These are phyloP conservation scores for Ophiostoma montium DNA, from an alignment of 2,329 filamentous ascomycete genomes.

Conservation along the genomic window DNA sequence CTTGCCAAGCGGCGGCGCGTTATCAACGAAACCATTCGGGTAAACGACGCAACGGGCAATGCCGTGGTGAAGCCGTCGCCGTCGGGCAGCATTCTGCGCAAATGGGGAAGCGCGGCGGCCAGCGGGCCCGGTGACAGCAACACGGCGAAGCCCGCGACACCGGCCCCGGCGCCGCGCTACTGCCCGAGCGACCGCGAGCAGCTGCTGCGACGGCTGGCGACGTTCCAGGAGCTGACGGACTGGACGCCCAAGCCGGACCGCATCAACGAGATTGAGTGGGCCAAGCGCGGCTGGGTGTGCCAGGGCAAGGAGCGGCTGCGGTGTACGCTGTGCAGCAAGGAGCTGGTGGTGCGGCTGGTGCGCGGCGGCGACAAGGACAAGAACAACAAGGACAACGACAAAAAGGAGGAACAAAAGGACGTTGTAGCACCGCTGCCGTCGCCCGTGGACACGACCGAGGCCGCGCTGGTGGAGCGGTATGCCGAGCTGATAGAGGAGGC, in stretches of 20 bases:
- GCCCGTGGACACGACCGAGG: constrained; percentile 33
- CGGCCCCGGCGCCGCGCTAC: constrained; percentile 48
- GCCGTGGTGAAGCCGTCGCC: neutral
- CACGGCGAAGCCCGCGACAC: neutral
- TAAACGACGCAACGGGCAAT: constrained; percentile 14
- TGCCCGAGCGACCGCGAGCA: constrained; percentile 73
- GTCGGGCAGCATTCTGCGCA: neutral
- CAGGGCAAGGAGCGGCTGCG: constrained; percentile 69
- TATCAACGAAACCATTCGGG: constrained; percentile 19
- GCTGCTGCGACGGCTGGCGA: constrained; percentile 67
- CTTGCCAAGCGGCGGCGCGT: constrained; percentile 40
- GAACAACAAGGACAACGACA: neutral
- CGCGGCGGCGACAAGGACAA: constrained; percentile 28
- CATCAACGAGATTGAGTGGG: constrained; percentile 87
- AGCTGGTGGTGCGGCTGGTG: constrained; percentile 68
- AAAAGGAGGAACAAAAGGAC: neutral
- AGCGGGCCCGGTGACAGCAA: neutral
- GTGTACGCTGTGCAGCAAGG: constrained; percentile 73
- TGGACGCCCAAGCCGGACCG: constrained; percentile 87
- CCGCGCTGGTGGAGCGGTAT: constrained; percentile 65
- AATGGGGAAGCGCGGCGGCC: neutral
- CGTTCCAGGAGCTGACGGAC: constrained; percentile 78
- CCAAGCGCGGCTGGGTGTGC: constrained; percentile 83
- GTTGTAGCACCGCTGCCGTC: constrained; percentile 23
- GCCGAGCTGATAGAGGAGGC: constrained; percentile 55